Evolutionary conservation across 1,139 yeast species (phyloP).

Genomic region (Saccharomyces uvarum): DNA sequence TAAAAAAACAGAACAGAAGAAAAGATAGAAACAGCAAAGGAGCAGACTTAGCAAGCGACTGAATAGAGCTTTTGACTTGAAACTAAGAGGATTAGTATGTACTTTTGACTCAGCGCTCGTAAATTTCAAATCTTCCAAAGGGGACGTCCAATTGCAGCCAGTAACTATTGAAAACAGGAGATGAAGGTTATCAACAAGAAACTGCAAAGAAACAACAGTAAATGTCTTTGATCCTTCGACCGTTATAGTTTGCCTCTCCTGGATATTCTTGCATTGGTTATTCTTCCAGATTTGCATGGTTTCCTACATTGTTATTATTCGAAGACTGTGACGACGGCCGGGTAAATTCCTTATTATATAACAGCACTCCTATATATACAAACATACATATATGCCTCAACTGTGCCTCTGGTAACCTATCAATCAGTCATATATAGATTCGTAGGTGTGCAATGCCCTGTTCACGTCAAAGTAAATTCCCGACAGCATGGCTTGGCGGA

Average conservation of each 20-base stretch:
- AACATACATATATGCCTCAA: background rate
- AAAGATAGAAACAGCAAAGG: background rate
- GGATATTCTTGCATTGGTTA: background rate
- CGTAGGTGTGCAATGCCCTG: conserved; percentile 8
- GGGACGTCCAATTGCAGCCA: background rate
- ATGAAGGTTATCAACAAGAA: background rate
- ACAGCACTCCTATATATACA: background rate
- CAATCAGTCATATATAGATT: conserved; percentile 18
- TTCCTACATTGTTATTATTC: background rate
- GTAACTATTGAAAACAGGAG: background rate
- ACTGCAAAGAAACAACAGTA: background rate
- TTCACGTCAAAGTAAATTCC: conserved; percentile 28
- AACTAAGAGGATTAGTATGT: background rate
- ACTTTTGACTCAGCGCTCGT: background rate
- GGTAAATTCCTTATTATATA: background rate
- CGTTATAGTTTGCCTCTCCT: background rate
- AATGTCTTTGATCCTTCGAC: background rate
- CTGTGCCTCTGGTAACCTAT: background rate
- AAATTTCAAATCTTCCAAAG: background rate
- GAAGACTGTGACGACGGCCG: background rate
- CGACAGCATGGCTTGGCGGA: conserved; percentile 21
- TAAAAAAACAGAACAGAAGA: background rate
- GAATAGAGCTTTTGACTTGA: background rate
- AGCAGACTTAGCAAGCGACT: background rate
- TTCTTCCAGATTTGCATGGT: background rate